A percentile compares a stretch with the other conserved stretches of the same genome.
These are phyloP conservation scores for Clonostachys chloroleuca DNA, from an alignment of 2,329 filamentous ascomycete genomes.

Conservation along the genomic window DNA sequence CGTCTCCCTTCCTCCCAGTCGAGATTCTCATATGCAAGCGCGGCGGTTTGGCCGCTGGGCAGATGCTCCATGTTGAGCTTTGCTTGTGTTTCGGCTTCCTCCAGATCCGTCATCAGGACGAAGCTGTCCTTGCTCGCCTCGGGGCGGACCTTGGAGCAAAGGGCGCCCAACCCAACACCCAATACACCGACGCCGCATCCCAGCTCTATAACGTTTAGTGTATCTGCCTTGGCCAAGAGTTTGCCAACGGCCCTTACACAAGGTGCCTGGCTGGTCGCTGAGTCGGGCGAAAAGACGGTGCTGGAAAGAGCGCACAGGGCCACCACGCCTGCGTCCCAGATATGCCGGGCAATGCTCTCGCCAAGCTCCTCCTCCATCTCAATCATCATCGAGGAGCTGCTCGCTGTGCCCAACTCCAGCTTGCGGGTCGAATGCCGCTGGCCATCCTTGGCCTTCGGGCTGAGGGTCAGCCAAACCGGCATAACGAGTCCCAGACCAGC, in stretches of 20 bases:
- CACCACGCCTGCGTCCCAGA: slow-evolving; percentile 54
- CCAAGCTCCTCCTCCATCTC: slow-evolving; percentile 52
- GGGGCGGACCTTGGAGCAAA: slow-evolving; percentile 16
- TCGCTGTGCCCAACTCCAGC: slow-evolving; percentile 16
- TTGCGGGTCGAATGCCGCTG: slow-evolving; percentile 18
- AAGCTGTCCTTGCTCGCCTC: not conserved
- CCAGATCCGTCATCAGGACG: slow-evolving; percentile 52
- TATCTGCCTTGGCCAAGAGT: slow-evolving; percentile 14
- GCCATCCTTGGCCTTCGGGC: slow-evolving; percentile 14
- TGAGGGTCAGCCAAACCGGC: slow-evolving; percentile 33
- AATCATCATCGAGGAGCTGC: slow-evolving; percentile 16
- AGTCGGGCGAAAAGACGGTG: slow-evolving; percentile 15
- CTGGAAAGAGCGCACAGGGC: slow-evolving; percentile 26
- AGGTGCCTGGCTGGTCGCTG: slow-evolving; percentile 13
- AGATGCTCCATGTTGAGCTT: slow-evolving; percentile 37
- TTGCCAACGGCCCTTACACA: slow-evolving; percentile 22
- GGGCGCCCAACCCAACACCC: slow-evolving; percentile 40
- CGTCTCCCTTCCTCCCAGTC: slow-evolving; percentile 50
- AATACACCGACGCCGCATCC: slow-evolving; percentile 54
- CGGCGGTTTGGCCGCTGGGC: not conserved
- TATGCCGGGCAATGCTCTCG: slow-evolving; percentile 54
- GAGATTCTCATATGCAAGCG: slow-evolving; percentile 46
- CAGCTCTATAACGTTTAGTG: slow-evolving; percentile 45
- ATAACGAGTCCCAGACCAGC: slow-evolving; percentile 30
- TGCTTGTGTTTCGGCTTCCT: slow-evolving; percentile 46